A percentile compares a stretch with the other conserved stretches of the same genome.
Conservation (phyloP, 257 asterid genomes). For the Forsythia suspensa region DNA sequence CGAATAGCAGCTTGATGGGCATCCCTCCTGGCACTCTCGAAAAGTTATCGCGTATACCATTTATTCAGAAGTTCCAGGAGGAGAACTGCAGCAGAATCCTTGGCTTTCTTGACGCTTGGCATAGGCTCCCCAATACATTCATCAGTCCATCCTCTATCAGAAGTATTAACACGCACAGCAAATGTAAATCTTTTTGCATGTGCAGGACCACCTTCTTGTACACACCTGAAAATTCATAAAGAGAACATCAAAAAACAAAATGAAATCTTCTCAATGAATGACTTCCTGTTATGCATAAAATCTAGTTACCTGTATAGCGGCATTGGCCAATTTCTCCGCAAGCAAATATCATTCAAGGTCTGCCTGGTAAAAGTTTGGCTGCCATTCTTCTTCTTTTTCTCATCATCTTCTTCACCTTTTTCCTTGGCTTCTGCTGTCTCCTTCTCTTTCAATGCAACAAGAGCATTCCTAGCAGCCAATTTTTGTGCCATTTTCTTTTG, state of each 20-base stretch:
- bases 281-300: neutral
- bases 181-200: slow-evolving; percentile 94
- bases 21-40: neutral
- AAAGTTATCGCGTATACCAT: slow-evolving; percentile 49
- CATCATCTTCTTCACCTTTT: slow-evolving; percentile 46
- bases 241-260: neutral
- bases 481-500: slow-evolving; percentile 99
- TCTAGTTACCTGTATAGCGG: slow-evolving; percentile 75
- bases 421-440: slow-evolving; percentile 63
- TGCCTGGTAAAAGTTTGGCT: slow-evolving; percentile 89
- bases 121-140: slow-evolving; percentile 96
- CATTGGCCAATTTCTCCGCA: slow-evolving; percentile 98
- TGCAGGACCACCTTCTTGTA: slow-evolving; percentile 97
- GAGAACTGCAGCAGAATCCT: slow-evolving; percentile 91
- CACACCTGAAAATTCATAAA: slow-evolving; percentile 43
- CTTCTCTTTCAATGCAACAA: slow-evolving; percentile 77
- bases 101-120: slow-evolving; percentile 98
- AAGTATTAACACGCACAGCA: slow-evolving; percentile 82
- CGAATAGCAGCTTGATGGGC: neutral
- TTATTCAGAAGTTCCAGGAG: slow-evolving; percentile 76
- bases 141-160: slow-evolving; percentile 90
- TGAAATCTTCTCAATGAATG: neutral
- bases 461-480: slow-evolving; percentile 97
- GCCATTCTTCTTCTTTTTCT: slow-evolving; percentile 65
- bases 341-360: slow-evolving; percentile 88